A percentile compares a stretch with the other conserved stretches of the same genome.
Evolutionary conservation across 352 stramenopile species (phyloP).

Genomic region (Globisporangium yorkense): DNA sequence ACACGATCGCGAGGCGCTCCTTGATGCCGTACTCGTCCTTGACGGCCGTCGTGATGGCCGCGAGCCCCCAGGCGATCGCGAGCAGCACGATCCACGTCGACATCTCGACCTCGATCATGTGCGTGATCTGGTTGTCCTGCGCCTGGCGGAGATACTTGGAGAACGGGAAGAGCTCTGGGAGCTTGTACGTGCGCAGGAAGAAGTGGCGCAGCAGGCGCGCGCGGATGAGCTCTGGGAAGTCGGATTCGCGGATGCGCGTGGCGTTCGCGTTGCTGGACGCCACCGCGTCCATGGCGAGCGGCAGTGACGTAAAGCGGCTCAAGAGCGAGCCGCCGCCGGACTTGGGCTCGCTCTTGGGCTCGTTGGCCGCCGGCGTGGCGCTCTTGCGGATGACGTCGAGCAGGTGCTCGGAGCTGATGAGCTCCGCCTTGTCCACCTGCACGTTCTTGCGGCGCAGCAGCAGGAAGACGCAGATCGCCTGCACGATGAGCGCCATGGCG

Average conservation of each 20-base stretch:
- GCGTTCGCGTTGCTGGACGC: not conserved
- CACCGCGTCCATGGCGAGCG: not conserved
- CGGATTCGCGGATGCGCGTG: not conserved
- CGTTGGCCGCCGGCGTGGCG: not conserved
- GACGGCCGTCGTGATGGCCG: constrained; percentile 14
- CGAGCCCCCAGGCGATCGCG: constrained; percentile 34
- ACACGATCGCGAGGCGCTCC: constrained; percentile 26
- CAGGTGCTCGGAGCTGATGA: constrained; percentile 40
- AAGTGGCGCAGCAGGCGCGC: constrained; percentile 37
- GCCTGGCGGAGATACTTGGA: constrained; percentile 69
- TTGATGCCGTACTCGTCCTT: constrained; percentile 9
- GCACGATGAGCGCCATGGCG: constrained; percentile 42
- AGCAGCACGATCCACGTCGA: constrained; percentile 60
- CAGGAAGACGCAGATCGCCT: constrained; percentile 43
- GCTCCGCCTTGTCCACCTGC: constrained; percentile 27
- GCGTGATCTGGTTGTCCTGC: constrained; percentile 71
- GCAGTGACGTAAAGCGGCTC: constrained; percentile 2
- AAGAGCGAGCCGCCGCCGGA: not conserved
- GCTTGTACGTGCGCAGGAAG: constrained; percentile 34
- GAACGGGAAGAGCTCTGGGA: constrained; percentile 58
- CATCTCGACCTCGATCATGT: constrained; percentile 76
- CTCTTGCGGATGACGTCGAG: constrained; percentile 14
- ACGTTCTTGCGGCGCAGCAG: constrained; percentile 32
- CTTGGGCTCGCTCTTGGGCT: not conserved
- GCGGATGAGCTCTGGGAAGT: constrained; percentile 20